Evolutionary conservation across 257 asterid genomes (phyloP).

Genomic region (Gardenia jasminoides): DNA sequence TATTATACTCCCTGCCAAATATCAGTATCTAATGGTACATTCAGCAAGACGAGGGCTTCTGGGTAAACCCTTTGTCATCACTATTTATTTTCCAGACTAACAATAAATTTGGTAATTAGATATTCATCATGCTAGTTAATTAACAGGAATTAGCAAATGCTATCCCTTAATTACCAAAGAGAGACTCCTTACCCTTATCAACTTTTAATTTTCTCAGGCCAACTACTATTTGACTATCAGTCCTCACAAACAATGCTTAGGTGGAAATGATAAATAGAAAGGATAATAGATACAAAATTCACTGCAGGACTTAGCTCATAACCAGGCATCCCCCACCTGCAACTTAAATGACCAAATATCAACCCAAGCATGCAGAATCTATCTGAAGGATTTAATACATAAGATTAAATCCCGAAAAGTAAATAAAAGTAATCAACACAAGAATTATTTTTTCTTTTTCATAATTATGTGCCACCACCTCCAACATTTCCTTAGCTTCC

Average conservation of each 20-base stretch:
- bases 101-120: not conserved
- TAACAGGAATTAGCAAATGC: not conserved
- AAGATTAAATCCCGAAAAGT: not conserved
- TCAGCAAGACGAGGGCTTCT: too few species aligned
- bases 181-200: not conserved
- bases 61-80: too few species aligned
- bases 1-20: not conserved
- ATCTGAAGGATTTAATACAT: not conserved
- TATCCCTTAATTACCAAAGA: not conserved
- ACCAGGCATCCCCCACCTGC: not conserved
- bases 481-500: constrained; percentile 58
- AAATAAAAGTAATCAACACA: not conserved
- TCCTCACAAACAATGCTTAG: not conserved
- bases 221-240: not conserved
- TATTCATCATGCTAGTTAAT: not conserved
- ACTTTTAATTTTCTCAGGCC: not conserved
- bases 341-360: not conserved
- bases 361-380: not conserved
- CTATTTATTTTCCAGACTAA: too few species aligned
- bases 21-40: not conserved
- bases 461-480: constrained; percentile 33
- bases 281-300: too few species aligned
- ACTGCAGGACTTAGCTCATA: not conserved
- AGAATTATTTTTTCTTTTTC: not conserved
- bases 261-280: too few species aligned